Percentiles rank a stretch among this genome's conserved stretches.
Evolutionary conservation across 352 stramenopile species (phyloP).

Genomic region (Phytophthora niederhauseri): DNA sequence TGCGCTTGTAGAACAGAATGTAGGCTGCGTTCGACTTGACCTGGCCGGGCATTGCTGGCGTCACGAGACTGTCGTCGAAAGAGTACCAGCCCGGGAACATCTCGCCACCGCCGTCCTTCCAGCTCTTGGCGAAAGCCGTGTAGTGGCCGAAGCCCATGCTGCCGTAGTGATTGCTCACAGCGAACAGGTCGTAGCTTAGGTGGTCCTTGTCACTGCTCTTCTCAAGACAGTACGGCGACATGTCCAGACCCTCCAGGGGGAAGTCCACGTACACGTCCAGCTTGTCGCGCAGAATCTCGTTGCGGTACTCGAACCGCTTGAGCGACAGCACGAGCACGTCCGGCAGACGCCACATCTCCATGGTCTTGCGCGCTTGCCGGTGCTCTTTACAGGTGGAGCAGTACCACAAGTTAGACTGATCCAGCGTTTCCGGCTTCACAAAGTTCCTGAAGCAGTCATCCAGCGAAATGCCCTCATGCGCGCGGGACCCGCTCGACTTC

Average conservation of each 20-base stretch:
- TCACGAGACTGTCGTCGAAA: conserved; percentile 86
- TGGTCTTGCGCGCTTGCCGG: conserved; percentile 74
- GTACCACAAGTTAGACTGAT: conserved; percentile 89
- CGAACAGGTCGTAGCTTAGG: conserved; percentile 87
- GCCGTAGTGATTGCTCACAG: conserved; percentile 91
- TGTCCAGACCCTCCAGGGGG: conserved; percentile 82
- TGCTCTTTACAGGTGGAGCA: conserved; percentile 83
- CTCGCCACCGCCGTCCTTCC: conserved; percentile 57
- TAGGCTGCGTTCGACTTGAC: conserved; percentile 87
- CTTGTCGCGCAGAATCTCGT: conserved; percentile 84
- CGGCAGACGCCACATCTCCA: conserved; percentile 83
- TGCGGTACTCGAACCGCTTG: conserved; percentile 91
- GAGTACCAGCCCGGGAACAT: conserved; percentile 79
- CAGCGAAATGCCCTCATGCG: conserved; percentile 56
- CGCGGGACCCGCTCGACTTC: conserved; percentile 29
- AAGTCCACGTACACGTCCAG: conserved; percentile 89
- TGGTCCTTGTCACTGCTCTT: conserved; percentile 43
- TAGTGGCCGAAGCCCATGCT: conserved; percentile 92
- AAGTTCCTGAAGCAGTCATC: conserved; percentile 89
- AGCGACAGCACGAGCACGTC: conserved; percentile 87
- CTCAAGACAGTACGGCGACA: conserved; percentile 82
- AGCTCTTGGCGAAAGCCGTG: conserved; percentile 85
- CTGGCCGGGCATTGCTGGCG: conserved; percentile 52
- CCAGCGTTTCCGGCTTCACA: conserved; percentile 78
- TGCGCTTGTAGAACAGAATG: conserved; percentile 91